Percentiles rank a stretch among this genome's conserved stretches.
Conservation (phyloP, 225 moss, liverwort and hornwort genomes). For the Sphagnum tenellum region DNA sequence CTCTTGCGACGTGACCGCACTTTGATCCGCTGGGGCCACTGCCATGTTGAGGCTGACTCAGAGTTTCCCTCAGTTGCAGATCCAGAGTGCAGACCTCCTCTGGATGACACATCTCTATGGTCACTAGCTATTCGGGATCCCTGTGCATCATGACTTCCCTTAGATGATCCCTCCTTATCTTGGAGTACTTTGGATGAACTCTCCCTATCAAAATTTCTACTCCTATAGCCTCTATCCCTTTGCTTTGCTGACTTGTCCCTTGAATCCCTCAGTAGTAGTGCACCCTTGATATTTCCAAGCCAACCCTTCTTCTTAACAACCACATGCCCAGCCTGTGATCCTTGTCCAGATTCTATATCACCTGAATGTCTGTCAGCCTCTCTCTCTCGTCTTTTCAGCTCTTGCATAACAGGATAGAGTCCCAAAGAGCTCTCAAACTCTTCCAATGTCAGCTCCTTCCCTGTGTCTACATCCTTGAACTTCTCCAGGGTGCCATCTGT, state of each 20-base stretch:
- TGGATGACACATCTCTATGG: conserved; percentile 28
- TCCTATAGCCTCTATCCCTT: conserved; percentile 16
- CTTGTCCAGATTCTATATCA: conserved; percentile 25
- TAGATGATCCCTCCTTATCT: conserved; percentile 27
- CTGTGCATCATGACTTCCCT: conserved; percentile 25
- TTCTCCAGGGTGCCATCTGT: conserved; percentile 52
- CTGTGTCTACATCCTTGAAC: conserved; percentile 66
- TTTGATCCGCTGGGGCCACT: conserved; percentile 75
- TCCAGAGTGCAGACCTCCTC: conserved; percentile 9
- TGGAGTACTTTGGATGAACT: conserved; percentile 31
- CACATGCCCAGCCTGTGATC: conserved; percentile 9
- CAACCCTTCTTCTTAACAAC: conserved; percentile 43
- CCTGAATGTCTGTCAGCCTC: conserved; percentile 36
- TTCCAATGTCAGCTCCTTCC: conserved; percentile 70
- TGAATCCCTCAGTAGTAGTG: conserved; percentile 17
- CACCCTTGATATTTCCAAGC: conserved; percentile 36
- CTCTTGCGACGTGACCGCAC: conserved; percentile 64
- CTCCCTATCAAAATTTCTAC: conserved; percentile 26
- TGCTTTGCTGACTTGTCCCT: conserved; percentile 27
- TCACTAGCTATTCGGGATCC: conserved; percentile 30
- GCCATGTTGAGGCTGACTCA: conserved; percentile 17
- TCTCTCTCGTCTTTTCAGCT: conserved; percentile 62
- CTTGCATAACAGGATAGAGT: conserved; percentile 61
- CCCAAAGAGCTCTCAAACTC: conserved; percentile 77
- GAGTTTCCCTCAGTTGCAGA: conserved; percentile 13